Conservation (phyloP, 495 filamentous ascomycete species). For the Penicillium fimorum region DNA sequence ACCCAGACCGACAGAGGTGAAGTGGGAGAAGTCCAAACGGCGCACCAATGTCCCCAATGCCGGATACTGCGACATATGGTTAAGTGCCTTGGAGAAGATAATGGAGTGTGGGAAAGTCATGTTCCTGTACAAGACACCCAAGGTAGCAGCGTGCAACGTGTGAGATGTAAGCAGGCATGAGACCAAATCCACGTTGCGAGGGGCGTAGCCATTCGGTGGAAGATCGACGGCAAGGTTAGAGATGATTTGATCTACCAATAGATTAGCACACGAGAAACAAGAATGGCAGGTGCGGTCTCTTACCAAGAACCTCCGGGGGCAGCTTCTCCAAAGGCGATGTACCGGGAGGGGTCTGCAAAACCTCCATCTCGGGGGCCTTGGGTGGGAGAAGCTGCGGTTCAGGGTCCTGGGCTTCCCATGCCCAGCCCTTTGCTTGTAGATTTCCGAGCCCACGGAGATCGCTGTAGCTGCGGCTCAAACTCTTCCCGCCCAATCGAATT, state of each 20-base stretch:
- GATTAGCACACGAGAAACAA: slow-evolving; percentile 17
- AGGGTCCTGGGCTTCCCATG: slow-evolving; percentile 47
- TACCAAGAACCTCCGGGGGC: slow-evolving; percentile 71
- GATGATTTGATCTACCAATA: slow-evolving; percentile 67
- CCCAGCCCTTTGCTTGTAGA: slow-evolving; percentile 51
- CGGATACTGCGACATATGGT: slow-evolving; percentile 65
- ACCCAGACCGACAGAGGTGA: slow-evolving; percentile 79
- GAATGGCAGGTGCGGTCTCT: slow-evolving; percentile 28
- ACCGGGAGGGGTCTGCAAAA: slow-evolving; percentile 28
- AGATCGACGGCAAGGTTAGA: slow-evolving; percentile 71
- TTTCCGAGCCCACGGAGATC: slow-evolving; percentile 58
- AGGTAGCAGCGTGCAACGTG: slow-evolving; percentile 71
- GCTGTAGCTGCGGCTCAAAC: slow-evolving; percentile 69
- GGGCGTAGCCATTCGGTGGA: slow-evolving; percentile 72
- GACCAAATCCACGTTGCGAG: slow-evolving; percentile 80
- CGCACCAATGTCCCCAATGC: slow-evolving; percentile 75
- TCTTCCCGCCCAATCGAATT: slow-evolving; percentile 62
- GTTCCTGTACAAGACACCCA: slow-evolving; percentile 74
- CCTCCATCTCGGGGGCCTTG: slow-evolving; percentile 29
- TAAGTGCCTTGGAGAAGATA: slow-evolving; percentile 82
- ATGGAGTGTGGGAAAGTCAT: slow-evolving; percentile 85
- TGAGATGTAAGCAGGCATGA: slow-evolving; percentile 73
- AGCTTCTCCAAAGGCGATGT: slow-evolving; percentile 60
- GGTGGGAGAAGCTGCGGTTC: slow-evolving; percentile 24
- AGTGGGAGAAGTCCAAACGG: slow-evolving; percentile 84